These are phyloP conservation scores for Betula pendula DNA, from an alignment of 306 rosid genomes.

Conservation along the genomic window DNA sequence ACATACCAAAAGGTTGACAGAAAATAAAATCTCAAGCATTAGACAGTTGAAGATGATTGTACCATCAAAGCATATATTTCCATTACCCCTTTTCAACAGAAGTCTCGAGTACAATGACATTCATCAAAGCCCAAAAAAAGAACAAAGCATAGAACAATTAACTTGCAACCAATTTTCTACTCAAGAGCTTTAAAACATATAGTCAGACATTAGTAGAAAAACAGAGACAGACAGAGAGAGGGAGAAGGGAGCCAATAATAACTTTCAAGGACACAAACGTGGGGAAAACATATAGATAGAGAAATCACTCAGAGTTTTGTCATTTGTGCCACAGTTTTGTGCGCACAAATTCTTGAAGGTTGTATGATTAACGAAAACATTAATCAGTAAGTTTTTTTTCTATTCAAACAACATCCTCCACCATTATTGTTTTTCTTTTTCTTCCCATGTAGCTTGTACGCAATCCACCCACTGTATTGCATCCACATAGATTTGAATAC, in stretches of 20 bases:
- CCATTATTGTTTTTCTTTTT: background rate
- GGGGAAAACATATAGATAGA: background rate
- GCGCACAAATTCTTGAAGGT: background rate
- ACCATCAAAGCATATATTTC: background rate
- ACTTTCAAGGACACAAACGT: background rate
- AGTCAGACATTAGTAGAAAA: background rate
- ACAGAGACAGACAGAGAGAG: background rate
- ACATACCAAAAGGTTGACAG: background rate
- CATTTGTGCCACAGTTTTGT: background rate
- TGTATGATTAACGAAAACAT: background rate
- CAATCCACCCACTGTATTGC: background rate
- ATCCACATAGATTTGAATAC: background rate
- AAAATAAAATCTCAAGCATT: background rate
- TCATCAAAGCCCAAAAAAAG: background rate
- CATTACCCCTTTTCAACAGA: background rate
- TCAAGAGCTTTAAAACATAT: background rate
- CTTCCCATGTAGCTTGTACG: background rate
- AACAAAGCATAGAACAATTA: background rate
- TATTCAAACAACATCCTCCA: background rate
- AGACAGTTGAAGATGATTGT: background rate
- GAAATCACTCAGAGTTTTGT: slow-evolving; percentile 1
- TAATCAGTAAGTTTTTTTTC: background rate
- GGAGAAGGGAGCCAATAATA: background rate
- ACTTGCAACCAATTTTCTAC: background rate
- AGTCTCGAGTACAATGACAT: background rate